Evolutionary conservation across 2,329 filamentous ascomycete species (phyloP), one percentile per base, ranked within the genome.

Genomic region (Fusarium tuaranense): DNA sequence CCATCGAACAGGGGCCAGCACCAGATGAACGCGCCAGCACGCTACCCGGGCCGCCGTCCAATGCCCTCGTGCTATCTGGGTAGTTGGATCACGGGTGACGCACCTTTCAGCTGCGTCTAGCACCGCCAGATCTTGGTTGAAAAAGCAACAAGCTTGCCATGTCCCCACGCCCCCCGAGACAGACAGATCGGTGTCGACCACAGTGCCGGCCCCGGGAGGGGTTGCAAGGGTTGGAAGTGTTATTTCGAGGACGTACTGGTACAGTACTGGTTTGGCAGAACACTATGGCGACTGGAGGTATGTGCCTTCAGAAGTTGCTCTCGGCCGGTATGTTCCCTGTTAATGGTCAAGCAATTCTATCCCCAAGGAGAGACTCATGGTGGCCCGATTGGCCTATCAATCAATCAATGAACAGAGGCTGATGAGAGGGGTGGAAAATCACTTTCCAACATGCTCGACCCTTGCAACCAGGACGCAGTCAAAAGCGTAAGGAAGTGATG

Each of bases 91-190:
- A 69, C 63, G 38, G 25, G 65, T 69, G 63, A 70, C 46, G 44
- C 67, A 67, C 51, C 70, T 75, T 71, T 73, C 73, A 75, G 73
- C 72, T 75, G 58, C 51, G 69, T 55, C 63, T 59, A 57, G 55
- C 20, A 44, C 64, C 67, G 64, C 65, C 60, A 36, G 63, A 73
- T 73, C 64, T 64, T 65, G 51, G 36, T 44, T 34, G 34, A 63
- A 75, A 70, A 62, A 75, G 72, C 25, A 36, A 62, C n/a, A 62
- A 65, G 44, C 58, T 51, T 70, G 57, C 58, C 34, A 27, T 53
- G 72, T 38, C 61, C 48, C 72, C 63, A 67, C 63, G 55, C 25
- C 41, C 60, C 60, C 44, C 38, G 57, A 65, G 63, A 69, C 41
- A 65, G 41, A 22, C 25, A 66, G 53, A 72, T 63, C 70, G 51